Base-by-base conservation (phyloP, 768 basidiomycete species). In the Termitomyces titanicus region DNA sequence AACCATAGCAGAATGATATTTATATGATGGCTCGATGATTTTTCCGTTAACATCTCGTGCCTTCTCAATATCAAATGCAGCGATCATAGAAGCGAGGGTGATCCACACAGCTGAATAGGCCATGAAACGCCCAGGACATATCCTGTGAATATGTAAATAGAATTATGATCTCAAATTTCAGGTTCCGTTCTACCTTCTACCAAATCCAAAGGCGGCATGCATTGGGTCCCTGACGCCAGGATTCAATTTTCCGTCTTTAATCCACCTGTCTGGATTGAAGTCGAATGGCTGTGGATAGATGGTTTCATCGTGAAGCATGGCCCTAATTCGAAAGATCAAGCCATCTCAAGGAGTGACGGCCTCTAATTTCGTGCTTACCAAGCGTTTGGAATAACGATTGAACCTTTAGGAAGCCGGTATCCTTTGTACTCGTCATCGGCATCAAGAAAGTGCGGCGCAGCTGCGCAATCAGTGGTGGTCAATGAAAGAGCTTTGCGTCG, bases 231-330 rank as follows among this genome's bases (percentile, higher is more conserved):
- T 48, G 17, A 62, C 54, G 7, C 49, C 54, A 9, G 46, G 55
- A 13, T 62, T 49, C 33, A 61, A 27, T 15, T 66, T 63, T 12
- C 58, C 29, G 47, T 67, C 51, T 60, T 74, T 58, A 62, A 69
- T 44, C 54, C 70, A 77, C 11, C 75, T 62, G 15, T 72, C 75
- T 3, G 75, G 75, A 15, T 63, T 59, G 61, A 74, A 75, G 7
- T 15, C 42, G 0, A 63, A 55, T 5, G 72, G 70, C 3, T 71
- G 61, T 3, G 69, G 66, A 53, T 74, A 76, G 25, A 61, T 60
- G 7, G 53, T 51, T 49, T 68, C 64, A 18, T 77, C 63, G 42
- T 64, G 68, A 5, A 68, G 57, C 35, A 77, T 71, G 10, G 68
- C 68, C 74, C 73, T 75, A 39, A 20, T 18, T 24, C 29, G 11